Base-by-base conservation (phyloP, 1,139 yeast genomes). In the Blastobotrys malaysiensis region DNA sequence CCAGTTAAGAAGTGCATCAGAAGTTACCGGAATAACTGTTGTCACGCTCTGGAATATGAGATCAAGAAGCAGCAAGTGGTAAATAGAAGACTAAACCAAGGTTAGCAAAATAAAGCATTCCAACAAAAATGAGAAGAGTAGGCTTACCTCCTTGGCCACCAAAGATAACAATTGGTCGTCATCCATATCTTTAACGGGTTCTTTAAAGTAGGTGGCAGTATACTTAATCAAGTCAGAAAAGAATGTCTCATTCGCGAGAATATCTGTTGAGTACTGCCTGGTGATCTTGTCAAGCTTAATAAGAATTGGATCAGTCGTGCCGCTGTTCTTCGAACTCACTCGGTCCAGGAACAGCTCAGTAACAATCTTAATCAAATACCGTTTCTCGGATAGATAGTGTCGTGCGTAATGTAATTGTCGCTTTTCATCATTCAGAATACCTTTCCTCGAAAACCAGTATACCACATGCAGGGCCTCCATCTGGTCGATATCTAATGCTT, bases 1-100 rank as follows among this genome's bases (percentile, higher is more conserved):
- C 96, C 96, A 88, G 9, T 71, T 55, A 1, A 81, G 77, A 1
- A 67, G 59, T 6, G 43, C 51, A 3, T 68, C 58, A 9, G 61
- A 56, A 39, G 46, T 36, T 2, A 61, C 60, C 14, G 69, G 68
- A 22, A 67, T 61, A 19, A 64, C 68, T 11, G 69, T 63, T 43
- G 61, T 58, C n/a, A 69, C 55, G 5, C 65, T 51, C 3, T 63
- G 59, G 49, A 63, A 63, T 11, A 67, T 57, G 9, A 70, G 61
- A 52, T 68, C 64, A 5, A 70, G 59, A 16, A 69, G 59, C 24
- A 62, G 64, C 43, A 61, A 45, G 48, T 50, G 57, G 26, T 46
- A 24, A 43, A 39, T 45, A 27, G 49, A 55, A 27, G 36, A 45
- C 54, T 20, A 3, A 39, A 59, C 11, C 62, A 53, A 9, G 45